A percentile compares a stretch with the other conserved stretches of the same genome.
Conservation (phyloP, 2,329 filamentous ascomycete species). For the Calonectria henricotiae region DNA sequence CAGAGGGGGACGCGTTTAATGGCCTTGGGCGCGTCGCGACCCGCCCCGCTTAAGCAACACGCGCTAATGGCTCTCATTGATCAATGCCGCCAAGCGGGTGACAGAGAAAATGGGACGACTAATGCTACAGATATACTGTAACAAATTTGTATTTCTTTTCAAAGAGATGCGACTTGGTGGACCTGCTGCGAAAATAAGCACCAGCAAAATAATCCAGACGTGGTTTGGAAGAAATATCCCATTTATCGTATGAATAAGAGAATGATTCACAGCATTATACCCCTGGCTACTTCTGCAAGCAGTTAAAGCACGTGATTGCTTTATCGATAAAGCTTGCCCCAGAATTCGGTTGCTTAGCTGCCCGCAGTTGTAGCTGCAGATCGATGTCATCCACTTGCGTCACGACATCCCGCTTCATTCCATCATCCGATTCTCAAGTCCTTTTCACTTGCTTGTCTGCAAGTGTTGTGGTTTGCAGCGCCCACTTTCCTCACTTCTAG, state of each 20-base stretch:
- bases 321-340: constrained; percentile 54
- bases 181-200: too few species aligned
- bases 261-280: not conserved
- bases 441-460: not conserved
- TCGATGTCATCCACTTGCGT: constrained; percentile 50
- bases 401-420: constrained; percentile 46
- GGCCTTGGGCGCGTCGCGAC: constrained; percentile 49
- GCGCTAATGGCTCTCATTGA: constrained; percentile 30
- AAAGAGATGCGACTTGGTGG: too few species aligned
- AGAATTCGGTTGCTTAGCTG: constrained; percentile 8
- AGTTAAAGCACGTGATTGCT: constrained; percentile 48
- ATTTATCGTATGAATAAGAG: too few species aligned
- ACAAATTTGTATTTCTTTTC: too few species aligned
- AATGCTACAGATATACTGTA: not conserved
- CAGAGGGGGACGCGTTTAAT: constrained; percentile 52
- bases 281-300: constrained; percentile 8
- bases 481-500: not conserved
- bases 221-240: too few species aligned
- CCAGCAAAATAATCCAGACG: too few species aligned
- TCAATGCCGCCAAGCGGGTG: constrained; percentile 2
- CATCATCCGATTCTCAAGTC: constrained; percentile 42
- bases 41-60: constrained; percentile 38
- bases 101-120: not conserved
- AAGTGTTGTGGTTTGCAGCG: not conserved
- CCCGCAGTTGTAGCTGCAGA: constrained; percentile 20